phyloP scores from a whole-genome alignment of 257 asterid genomes.

The Gardenia jasminoides region DNA sequence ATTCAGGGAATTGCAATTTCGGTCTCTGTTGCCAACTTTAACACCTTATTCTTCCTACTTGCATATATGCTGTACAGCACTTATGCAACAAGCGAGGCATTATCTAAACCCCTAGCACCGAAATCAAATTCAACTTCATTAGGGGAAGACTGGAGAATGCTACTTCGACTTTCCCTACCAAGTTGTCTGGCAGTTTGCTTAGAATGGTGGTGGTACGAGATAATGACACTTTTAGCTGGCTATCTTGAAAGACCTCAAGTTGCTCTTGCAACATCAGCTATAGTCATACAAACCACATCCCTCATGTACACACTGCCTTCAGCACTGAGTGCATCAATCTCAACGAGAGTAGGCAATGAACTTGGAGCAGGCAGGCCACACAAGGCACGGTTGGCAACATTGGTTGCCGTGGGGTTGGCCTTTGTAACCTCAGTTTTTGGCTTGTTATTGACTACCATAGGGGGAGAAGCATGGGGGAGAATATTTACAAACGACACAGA shows the following conservation, averaged over 20 bases:
- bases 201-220: slow-evolving; percentile 99
- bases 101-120: slow-evolving; percentile 34
- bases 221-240: slow-evolving; percentile 87
- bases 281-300: slow-evolving; percentile 93
- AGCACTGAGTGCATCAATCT: slow-evolving; percentile 78
- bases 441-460: slow-evolving; percentile 60
- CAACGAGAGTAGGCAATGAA: slow-evolving; percentile 85
- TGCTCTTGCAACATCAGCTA: slow-evolving; percentile 83
- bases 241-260: slow-evolving; percentile 75
- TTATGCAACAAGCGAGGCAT: slow-evolving; percentile 25
- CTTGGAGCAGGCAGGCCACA: slow-evolving; percentile 86
- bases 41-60: slow-evolving; percentile 57
- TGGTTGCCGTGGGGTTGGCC: slow-evolving; percentile 65
- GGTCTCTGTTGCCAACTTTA: slow-evolving; percentile 51
- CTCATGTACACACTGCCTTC: slow-evolving; percentile 95
- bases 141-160: slow-evolving; percentile 66
- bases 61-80: slow-evolving; percentile 37
- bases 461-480: slow-evolving; percentile 70
- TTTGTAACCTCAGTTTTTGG: slow-evolving; percentile 64
- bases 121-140: slow-evolving; percentile 36
- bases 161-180: slow-evolving; percentile 64
- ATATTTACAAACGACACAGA: slow-evolving; percentile 68
- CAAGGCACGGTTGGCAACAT: slow-evolving; percentile 71
- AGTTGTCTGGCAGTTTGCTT: slow-evolving; percentile 83
- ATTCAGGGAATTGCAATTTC: slow-evolving; percentile 78